Evolutionary conservation across 225 moss, liverwort and hornwort genomes (phyloP), one percentile per base, ranked within the genome.

Genomic region (Sphagnum contortum): DNA sequence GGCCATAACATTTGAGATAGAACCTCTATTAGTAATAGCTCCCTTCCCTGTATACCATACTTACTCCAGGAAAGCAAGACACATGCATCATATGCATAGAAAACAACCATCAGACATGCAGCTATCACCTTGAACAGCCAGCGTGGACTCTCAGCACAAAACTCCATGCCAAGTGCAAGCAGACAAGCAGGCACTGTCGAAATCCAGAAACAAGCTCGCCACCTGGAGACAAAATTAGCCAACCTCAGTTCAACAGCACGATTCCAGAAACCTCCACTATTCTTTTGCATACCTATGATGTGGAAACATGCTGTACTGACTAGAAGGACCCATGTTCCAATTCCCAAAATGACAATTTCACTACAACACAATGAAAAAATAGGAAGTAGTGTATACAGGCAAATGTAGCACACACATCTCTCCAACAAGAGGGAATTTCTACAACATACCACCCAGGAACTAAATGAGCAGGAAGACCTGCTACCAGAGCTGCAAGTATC

Each of bases 201-300:
- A 61, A 94, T 81, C 91, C 89, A 89, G 68, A 94, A 94, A 64
- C 91, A 94, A 8, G 76, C 75, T 72, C 91, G 81, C 91, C 94
- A 94, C 87, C 87, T 89, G 80, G 29, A 29, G 29, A 29, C 29
- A 29, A 29, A 29, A 29, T 29, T 29, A 29, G 29, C 29, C 29
- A 29, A 29, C 29, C 29, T 1, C 1, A 29, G 29, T 29, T 29
- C 29, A 29, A 29, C 29, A 29, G 29, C 29, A 29, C 1, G 29
- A 1, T 29, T 29, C 29, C 29, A 29, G 29, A 29, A 29, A 29
- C 29, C 29, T 29, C 29, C 29, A 29, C 29, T 29, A 29, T 1
- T 29, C 29, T 29, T 29, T 29, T 29, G 29, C 29, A 29, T 29
- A 29, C 29, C 29, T 29, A 29, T 29, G 29, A 29, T 29, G 29